phyloP scores from a whole-genome alignment of 2,329 filamentous ascomycete genomes.

The Hymenoscyphus albidus region DNA sequence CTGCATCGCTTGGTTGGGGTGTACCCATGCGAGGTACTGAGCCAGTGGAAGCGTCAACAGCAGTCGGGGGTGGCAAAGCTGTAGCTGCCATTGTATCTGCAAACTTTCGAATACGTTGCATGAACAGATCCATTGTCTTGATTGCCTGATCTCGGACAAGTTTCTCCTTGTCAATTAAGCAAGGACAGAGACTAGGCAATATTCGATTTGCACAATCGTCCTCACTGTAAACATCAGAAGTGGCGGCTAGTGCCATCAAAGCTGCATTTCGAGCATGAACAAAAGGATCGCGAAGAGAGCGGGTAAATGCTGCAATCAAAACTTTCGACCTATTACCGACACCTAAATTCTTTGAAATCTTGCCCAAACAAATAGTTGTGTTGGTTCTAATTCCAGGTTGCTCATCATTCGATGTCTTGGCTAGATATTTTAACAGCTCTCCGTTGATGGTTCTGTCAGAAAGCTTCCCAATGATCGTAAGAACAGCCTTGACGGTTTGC shows the following conservation, averaged over 20 bases:
- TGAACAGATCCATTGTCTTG: conserved; percentile 83
- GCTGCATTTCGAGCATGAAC: conserved; percentile 90
- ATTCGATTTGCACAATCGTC: conserved; percentile 85
- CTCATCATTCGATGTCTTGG: conserved; percentile 95
- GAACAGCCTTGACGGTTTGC: conserved; percentile 90
- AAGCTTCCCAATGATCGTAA: conserved; percentile 81
- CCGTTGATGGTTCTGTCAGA: conserved; percentile 92
- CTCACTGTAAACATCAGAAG: conserved; percentile 78
- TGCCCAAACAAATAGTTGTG: conserved; percentile 94
- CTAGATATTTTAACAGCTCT: conserved; percentile 83
- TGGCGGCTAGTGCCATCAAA: conserved; percentile 80
- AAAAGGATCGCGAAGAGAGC: conserved; percentile 88
- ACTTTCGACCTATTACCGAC: conserved; percentile 79
- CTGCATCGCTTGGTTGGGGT: conserved; percentile 62
- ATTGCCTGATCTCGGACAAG: conserved; percentile 86
- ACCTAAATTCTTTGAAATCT: conserved; percentile 87
- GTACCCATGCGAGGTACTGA: conserved; percentile 72
- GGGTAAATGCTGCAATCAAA: conserved; percentile 84
- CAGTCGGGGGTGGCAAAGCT: conserved; percentile 62
- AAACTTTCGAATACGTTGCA: conserved; percentile 78
- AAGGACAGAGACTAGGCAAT: conserved; percentile 77
- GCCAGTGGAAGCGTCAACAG: conserved; percentile 41
- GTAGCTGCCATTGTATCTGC: conserved; percentile 76
- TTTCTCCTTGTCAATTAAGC: conserved; percentile 92
- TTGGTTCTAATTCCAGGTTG: conserved; percentile 97